Evolutionary conservation across 192 early-diverging fungal genomes (phyloP), one percentile per base, ranked within the genome.

Genomic region (Coemansia sp.): DNA sequence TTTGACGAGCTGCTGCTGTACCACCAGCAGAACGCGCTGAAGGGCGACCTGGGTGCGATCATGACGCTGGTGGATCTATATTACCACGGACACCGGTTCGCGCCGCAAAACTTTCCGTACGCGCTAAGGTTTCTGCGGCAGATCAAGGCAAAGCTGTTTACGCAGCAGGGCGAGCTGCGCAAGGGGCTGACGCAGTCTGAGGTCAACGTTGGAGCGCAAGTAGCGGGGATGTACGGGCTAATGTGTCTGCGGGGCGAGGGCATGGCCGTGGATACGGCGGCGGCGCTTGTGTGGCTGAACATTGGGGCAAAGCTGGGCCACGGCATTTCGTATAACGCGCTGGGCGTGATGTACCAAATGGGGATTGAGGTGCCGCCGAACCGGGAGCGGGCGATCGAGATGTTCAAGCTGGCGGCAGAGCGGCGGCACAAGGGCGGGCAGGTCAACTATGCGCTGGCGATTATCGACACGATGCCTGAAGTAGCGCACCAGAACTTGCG

Each of bases 191-290:
- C 49, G 43, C 68, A 54, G 40, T 35, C 35, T 4, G 71, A 80
- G 51, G 50, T 54, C 7, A 42, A 30, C 43, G 30, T 33, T 9
- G 89, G 87, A 12, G 88, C 87, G 6, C 64, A 88, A 55, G 89
- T 94, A 0, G 89, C 92, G 9, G 89, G 89, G 5, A 85, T 87
- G 67, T 57, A 93, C 19, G 97, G 95, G 0, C 62, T 80, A 24
- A 97, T 99, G 95, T 87, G 90, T 61, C 85, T 85, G 87, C 85
- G 97, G 28, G 97, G 95, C 24, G 95, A 98, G 62, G 93, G 93
- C 24, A 86, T 87, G 29, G 25, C 66, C 1, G 64, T 62, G 22
- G 76, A 91, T 65, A 79, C 85, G 5, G 50, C 50, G 6, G 82
- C 70, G 19, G 97, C 97, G 5, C 50, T 84, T 4, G 40, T 73